These are phyloP conservation scores for Nannochloropsis salina DNA, from an alignment of 108 stramenopile species.

Conservation along the genomic window DNA sequence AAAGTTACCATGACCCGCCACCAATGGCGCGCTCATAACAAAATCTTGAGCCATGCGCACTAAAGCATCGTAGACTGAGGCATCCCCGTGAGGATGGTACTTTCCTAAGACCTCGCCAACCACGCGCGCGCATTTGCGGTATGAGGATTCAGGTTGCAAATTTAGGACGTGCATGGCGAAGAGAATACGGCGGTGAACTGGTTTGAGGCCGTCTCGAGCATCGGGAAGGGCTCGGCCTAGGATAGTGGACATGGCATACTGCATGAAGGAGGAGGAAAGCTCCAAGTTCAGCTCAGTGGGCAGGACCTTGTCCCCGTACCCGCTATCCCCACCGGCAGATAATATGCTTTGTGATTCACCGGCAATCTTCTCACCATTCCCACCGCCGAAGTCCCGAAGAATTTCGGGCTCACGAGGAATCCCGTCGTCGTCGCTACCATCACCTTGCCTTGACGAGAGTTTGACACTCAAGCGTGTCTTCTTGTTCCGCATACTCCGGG, in stretches of 20 bases:
- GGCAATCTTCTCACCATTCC: neutral
- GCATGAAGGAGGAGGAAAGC: slow-evolving; percentile 57
- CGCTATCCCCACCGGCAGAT: neutral
- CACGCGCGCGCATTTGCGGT: slow-evolving; percentile 94
- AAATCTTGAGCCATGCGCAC: slow-evolving; percentile 90
- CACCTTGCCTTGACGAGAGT: neutral
- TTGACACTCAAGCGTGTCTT: neutral
- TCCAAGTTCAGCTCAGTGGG: slow-evolving; percentile 40
- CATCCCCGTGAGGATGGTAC: slow-evolving; percentile 84
- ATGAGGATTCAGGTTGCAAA: slow-evolving; percentile 61
- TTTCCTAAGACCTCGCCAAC: slow-evolving; percentile 92
- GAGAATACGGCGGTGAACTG: slow-evolving; percentile 89
- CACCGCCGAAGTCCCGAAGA: neutral
- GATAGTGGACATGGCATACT: slow-evolving; percentile 88
- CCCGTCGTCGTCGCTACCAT: neutral
- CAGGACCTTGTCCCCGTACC: slow-evolving; percentile 30
- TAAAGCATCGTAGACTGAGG: slow-evolving; percentile 88
- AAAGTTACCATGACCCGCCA: slow-evolving; percentile 94
- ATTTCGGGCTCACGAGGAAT: neutral
- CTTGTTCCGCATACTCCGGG: neutral
- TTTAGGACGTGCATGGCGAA: slow-evolving; percentile 84
- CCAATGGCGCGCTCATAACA: slow-evolving; percentile 69
- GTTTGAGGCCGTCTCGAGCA: slow-evolving; percentile 90
- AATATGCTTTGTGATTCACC: neutral
- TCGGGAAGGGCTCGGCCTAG: slow-evolving; percentile 89